A percentile compares a stretch with the other conserved stretches of the same genome.
phyloP scores from a whole-genome alignment of 352 stramenopile genomes.

The Aphanomyces cochlioides region DNA sequence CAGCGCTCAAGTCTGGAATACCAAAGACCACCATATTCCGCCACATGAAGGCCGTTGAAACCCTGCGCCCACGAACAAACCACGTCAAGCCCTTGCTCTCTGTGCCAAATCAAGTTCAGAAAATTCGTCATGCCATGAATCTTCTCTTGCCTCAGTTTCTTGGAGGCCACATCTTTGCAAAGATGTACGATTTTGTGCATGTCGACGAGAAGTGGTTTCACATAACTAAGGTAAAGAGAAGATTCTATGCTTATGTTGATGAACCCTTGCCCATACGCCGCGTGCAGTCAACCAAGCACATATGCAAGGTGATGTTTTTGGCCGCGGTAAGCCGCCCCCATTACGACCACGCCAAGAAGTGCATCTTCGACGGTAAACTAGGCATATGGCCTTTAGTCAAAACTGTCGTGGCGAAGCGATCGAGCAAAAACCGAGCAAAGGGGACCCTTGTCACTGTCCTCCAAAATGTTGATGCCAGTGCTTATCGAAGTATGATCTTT shows the following conservation, averaged over 20 bases:
- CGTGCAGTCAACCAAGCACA: conserved; percentile 16
- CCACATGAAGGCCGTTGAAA: background rate
- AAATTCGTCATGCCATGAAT: background rate
- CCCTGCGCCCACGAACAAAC: background rate
- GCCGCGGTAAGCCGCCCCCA: conserved; percentile 41
- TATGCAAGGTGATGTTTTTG: conserved; percentile 45
- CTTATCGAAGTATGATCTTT: background rate
- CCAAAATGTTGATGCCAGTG: background rate
- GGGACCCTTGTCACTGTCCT: conserved; percentile 16
- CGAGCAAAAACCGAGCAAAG: conserved; percentile 21
- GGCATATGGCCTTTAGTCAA: conserved; percentile 41
- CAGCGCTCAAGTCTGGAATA: background rate
- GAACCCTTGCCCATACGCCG: conserved; percentile 13
- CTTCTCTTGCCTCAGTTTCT: background rate
- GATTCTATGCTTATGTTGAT: background rate
- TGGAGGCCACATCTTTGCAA: background rate
- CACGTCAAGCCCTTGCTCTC: background rate
- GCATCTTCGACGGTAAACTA: conserved; percentile 37
- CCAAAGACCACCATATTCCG: background rate
- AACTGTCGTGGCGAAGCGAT: conserved; percentile 26
- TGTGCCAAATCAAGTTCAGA: background rate
- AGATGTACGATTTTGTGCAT: background rate
- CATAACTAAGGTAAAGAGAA: background rate
- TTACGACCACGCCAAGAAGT: background rate
- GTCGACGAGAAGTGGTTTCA: background rate